A percentile compares a stretch with the other conserved stretches of the same genome.
These are phyloP conservation scores for Digitaria exilis DNA, from an alignment of 202 grass and related monocot species.

Conservation along the genomic window DNA sequence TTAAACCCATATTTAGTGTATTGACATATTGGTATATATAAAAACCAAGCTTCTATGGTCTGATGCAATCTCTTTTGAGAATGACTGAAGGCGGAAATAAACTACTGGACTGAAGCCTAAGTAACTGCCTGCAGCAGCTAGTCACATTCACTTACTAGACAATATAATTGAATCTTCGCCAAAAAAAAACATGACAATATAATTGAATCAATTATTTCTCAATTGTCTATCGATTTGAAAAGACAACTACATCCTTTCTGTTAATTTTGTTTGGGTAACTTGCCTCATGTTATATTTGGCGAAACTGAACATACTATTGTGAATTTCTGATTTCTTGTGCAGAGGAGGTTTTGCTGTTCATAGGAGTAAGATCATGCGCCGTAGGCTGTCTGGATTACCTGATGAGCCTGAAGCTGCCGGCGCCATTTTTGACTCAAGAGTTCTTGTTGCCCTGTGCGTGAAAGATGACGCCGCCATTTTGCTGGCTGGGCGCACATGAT, in stretches of 20 bases:
- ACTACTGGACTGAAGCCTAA: too few relatives aligned
- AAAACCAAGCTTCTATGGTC: too few relatives aligned
- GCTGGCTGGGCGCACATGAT: not conserved
- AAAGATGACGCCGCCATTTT: not conserved
- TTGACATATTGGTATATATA: too few relatives aligned
- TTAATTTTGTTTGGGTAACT: not conserved
- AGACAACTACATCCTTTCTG: not conserved
- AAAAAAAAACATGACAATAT: too few relatives aligned
- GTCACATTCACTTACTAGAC: too few relatives aligned
- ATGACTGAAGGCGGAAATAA: too few relatives aligned
- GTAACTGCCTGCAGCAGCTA: too few relatives aligned
- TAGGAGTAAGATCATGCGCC: conserved; percentile 5
- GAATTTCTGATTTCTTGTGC: conserved; percentile 10
- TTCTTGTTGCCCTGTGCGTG: not conserved
- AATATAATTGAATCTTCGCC: too few relatives aligned
- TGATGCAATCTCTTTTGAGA: too few relatives aligned
- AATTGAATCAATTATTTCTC: too few relatives aligned
- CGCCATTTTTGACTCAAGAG: conserved; percentile 9
- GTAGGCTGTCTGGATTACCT: not conserved
- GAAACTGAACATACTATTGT: not conserved
- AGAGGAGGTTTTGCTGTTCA: conserved; percentile 59
- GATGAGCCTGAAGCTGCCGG: not conserved
- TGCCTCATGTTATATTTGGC: not conserved
- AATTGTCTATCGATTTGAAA: too few relatives aligned
- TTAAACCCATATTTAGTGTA: too few relatives aligned